Evolutionary conservation across 164 flowering plant species (phyloP), one percentile per base, ranked within the genome.

Genomic region (Platanus orientalis): DNA sequence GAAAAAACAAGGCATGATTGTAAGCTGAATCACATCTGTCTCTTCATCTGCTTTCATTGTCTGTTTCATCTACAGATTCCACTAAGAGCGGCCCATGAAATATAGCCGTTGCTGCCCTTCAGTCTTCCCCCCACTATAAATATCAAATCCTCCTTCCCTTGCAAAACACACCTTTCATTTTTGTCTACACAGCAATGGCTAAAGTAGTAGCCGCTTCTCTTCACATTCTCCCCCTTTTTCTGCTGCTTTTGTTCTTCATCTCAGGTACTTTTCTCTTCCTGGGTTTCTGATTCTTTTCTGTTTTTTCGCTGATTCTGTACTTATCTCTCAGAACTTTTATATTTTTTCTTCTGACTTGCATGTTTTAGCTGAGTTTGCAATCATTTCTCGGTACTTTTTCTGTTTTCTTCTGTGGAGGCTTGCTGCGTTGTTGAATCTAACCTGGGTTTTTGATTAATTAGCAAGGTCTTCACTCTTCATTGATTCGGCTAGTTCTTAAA

Each of bases 221-320:
- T 21, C 54, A 58, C 25, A 19, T 47, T 7, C 51, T 59, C 44
- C 28, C 27, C 28, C 30, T 72, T 54, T 58, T 62, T 45, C 57
- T 71, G 17, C 67, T 81, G 49, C 75, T 80, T 24, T 36, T 70
- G 63, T 70, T 62, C 74, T 56, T 78, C 77, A 54, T 45, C 60
- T 68, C 83, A 74, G 84, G 83, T 80, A 66, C 54, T 12, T 45
- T 20, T n/a, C n/a, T n/a, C n/a, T n/a, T n/a, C n/a, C n/a, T n/a
- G n/a, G n/a, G n/a, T n/a, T n/a, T n/a, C n/a, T n/a, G n/a, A n/a
- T n/a, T n/a, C n/a, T n/a, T n/a, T n/a, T n/a, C n/a, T n/a, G n/a
- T n/a, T n/a, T n/a, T n/a, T n/a, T n/a, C n/a, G n/a, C n/a, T n/a
- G n/a, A n/a, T n/a, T n/a, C n/a, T n/a, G n/a, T n/a, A n/a, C n/a